Conservation (phyloP, 1,284 basidiomycete species). For the Ceratorhiza oryzae-sativae region DNA sequence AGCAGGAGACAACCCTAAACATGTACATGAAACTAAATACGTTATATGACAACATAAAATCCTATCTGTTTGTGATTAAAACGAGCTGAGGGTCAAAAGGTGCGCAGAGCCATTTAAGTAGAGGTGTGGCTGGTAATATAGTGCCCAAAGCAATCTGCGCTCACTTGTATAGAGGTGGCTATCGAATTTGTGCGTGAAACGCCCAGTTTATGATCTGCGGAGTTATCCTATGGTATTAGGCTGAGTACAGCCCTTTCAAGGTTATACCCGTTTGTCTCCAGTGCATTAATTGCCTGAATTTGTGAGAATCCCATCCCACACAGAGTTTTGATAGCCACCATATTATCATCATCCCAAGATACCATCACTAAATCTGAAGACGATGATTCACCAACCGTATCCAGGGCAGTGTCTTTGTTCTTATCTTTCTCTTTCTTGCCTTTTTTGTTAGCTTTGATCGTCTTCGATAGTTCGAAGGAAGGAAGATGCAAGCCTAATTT, state of each 20-base stretch:
- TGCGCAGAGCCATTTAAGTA: too few relatives aligned
- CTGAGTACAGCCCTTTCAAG: slow-evolving; percentile 75
- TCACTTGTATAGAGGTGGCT: too few relatives aligned
- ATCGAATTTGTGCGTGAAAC: too few relatives aligned
- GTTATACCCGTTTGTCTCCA: slow-evolving; percentile 77
- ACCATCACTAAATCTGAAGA: slow-evolving; percentile 55
- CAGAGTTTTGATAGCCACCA: slow-evolving; percentile 76
- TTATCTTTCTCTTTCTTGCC: slow-evolving; percentile 49
- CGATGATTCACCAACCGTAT: slow-evolving; percentile 54
- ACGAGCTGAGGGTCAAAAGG: too few relatives aligned
- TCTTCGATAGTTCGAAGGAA: slow-evolving; percentile 60
- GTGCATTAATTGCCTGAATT: slow-evolving; percentile 73
- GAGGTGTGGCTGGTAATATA: too few relatives aligned
- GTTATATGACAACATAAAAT: too few relatives aligned
- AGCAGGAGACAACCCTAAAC: too few relatives aligned
- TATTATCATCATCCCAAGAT: slow-evolving; percentile 66
- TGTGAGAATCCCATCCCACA: slow-evolving; percentile 84
- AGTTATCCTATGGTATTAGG: slow-evolving; percentile 53
- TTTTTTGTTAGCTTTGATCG: slow-evolving; percentile 66
- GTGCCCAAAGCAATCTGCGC: too few relatives aligned
- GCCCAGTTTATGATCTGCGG: too few relatives aligned
- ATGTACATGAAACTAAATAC: too few relatives aligned
- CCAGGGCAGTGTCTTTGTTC: slow-evolving; percentile 40
- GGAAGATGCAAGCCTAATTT: slow-evolving; percentile 63
- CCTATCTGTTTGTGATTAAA: too few relatives aligned